Base-by-base conservation (phyloP, 208 protist species). In the Trypanosoma brucei region DNA sequence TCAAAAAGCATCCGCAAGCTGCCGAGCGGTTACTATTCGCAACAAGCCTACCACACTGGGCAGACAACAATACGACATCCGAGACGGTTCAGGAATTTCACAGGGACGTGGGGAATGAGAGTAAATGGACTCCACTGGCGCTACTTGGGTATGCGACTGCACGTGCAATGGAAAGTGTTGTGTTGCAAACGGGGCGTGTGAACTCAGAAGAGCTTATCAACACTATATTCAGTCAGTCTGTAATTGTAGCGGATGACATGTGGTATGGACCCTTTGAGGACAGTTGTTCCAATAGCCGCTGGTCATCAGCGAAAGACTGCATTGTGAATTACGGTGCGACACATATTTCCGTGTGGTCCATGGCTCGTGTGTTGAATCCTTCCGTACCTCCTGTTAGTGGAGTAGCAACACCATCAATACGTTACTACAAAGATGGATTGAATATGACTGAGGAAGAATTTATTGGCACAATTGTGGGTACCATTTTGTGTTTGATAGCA, bases 11-110 rank as follows among this genome's bases (percentile, higher is more conserved):
- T 8, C 8, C 14, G 31, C 22, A 22, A 22, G 49, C 50, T 13
- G 59, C 65, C 5, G 52, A 49, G 38, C 78, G 78, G 1, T 33
- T 81, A 42, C 36, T 79, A 36, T 72, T 77, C 31, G 31, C 81
- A 33, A 81, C 57, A 33, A 88, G 69, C 48, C 48, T 88, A 58
- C 82, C 78, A 14, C 65, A 77, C 33, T 84, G 78, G 82, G 62
- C 38, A 13, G 75, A 84, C 52, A 44, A 59, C 1, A 49, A 62
- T 37, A 51, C 59, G 6, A 39, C 30, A 0, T 71, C 52, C 2
- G 34, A 36, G 35, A 56, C 61, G 4, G 58, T 71, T 33, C 1
- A 62, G 46, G 6, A 50, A n/a, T 78, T 72, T 38, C 68, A 68
- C 34, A 36, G 3, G 0, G 14, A 42, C 11, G 57, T 62, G 42